phyloP scores from a whole-genome alignment of 2,329 filamentous ascomycete genomes.

The Claviceps purpurea region DNA sequence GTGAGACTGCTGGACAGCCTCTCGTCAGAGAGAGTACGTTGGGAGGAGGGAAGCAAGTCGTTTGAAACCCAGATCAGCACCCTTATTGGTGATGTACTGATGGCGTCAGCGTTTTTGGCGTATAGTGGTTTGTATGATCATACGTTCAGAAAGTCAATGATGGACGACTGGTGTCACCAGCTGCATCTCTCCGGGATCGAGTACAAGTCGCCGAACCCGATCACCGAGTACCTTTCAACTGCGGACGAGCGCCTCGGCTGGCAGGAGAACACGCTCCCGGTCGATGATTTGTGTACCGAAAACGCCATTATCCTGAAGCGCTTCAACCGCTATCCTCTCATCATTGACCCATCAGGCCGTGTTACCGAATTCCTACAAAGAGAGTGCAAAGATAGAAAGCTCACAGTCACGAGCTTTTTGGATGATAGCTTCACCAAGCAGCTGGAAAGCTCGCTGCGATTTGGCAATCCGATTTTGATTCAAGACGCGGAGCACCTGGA shows the following conservation, averaged over 20 bases:
- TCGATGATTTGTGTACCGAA: conserved; percentile 95
- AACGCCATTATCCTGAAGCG: conserved; percentile 95
- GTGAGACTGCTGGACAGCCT: conserved; percentile 87
- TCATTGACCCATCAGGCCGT: conserved; percentile 92
- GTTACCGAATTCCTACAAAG: conserved; percentile 92
- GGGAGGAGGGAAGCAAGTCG: conserved; percentile 95
- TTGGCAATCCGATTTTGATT: conserved; percentile 96
- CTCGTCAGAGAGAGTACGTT: conserved; percentile 81
- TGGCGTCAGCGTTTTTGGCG: conserved; percentile 93
- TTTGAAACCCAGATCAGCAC: conserved; percentile 98
- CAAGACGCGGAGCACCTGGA: conserved; percentile 96
- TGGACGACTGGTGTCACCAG: conserved; percentile 94
- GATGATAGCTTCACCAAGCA: conserved; percentile 98
- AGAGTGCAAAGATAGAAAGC: conserved; percentile 81
- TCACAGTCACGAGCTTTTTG: conserved; percentile 95
- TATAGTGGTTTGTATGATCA: conserved; percentile 97
- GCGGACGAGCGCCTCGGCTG: conserved; percentile 89
- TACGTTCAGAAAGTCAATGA: conserved; percentile 93
- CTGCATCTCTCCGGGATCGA: conserved; percentile 83
- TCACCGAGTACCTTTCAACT: conserved; percentile 92
- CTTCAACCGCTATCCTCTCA: conserved; percentile 96
- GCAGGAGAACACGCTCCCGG: conserved; percentile 87
- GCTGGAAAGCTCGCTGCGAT: conserved; percentile 88
- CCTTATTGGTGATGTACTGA: conserved; percentile 85
- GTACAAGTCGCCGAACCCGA: conserved; percentile 85